Percentiles rank a stretch among this genome's conserved stretches.
Conservation (phyloP, 2,329 filamentous ascomycete species). For the Epicoccum nigrum region DNA sequence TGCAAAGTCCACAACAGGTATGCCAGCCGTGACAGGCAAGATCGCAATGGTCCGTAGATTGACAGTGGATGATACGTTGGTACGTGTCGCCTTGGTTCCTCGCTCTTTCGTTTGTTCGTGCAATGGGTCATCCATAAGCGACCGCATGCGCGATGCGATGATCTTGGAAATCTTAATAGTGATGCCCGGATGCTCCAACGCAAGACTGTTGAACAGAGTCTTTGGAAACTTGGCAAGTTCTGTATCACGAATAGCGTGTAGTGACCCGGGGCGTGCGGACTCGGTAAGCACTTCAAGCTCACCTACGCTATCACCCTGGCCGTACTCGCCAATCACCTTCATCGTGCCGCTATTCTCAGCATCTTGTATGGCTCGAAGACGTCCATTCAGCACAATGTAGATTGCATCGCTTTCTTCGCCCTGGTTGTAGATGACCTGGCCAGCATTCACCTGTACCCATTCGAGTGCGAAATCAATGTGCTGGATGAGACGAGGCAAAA, state of each 20-base stretch:
- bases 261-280: slow-evolving; percentile 82
- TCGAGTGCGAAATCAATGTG: slow-evolving; percentile 98
- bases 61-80: slow-evolving; percentile 79
- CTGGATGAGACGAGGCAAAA: slow-evolving; percentile 85
- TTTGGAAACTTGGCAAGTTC: slow-evolving; percentile 96
- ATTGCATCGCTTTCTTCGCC: slow-evolving; percentile 97
- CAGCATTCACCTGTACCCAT: slow-evolving; percentile 96
- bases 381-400: slow-evolving; percentile 95
- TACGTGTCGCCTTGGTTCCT: slow-evolving; percentile 60
- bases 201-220: slow-evolving; percentile 95
- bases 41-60: slow-evolving; percentile 94
- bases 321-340: slow-evolving; percentile 87
- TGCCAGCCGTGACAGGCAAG: slow-evolving; percentile 85
- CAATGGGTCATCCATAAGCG: slow-evolving; percentile 81
- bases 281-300: slow-evolving; percentile 98
- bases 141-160: slow-evolving; percentile 92
- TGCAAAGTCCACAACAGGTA: slow-evolving; percentile 95
- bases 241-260: slow-evolving; percentile 95
- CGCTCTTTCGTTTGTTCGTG: slow-evolving; percentile 69
- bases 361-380: slow-evolving; percentile 83
- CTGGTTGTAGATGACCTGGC: slow-evolving; percentile 92
- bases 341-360: slow-evolving; percentile 75
- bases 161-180: slow-evolving; percentile 99
- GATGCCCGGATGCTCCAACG: slow-evolving; percentile 95
- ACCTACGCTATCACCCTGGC: slow-evolving; percentile 96